A percentile compares a stretch with the other conserved stretches of the same genome.
Evolutionary conservation across 1,284 basidiomycete genomes (phyloP).

Genomic region (Tylopilus orsonianus): DNA sequence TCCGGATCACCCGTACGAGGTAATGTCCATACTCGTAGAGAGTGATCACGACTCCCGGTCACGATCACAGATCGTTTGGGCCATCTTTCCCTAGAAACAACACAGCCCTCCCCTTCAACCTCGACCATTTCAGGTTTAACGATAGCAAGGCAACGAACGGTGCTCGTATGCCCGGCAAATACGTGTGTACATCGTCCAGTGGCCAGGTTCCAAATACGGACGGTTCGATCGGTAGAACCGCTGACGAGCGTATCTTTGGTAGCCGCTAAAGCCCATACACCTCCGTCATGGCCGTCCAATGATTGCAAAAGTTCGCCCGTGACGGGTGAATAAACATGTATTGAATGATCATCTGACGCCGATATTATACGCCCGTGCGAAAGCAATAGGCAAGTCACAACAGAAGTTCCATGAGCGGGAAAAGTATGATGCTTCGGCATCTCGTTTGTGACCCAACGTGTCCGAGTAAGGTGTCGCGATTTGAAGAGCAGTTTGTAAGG

Average conservation of each 20-base stretch:
- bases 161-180: constrained; percentile 92
- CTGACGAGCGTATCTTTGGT: constrained; percentile 86
- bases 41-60: constrained; percentile 90
- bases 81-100: constrained; percentile 69
- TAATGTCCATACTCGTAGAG: constrained; percentile 87
- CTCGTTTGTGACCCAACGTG: constrained; percentile 74
- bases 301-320: constrained; percentile 75
- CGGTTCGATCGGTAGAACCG: constrained; percentile 91
- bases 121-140: constrained; percentile 84
- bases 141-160: constrained; percentile 88
- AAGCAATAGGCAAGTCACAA: constrained; percentile 93
- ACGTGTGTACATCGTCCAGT: constrained; percentile 83
- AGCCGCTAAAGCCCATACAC: constrained; percentile 91
- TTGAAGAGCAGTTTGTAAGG: constrained; percentile 88
- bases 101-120: constrained; percentile 59
- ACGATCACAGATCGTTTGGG: constrained; percentile 87
- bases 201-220: constrained; percentile 89
- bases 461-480: constrained; percentile 74
- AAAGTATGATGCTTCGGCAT: constrained; percentile 78
- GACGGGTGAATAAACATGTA: constrained; percentile 85
- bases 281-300: constrained; percentile 89
- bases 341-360: constrained; percentile 91
- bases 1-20: constrained; percentile 78
- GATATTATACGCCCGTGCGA: constrained; percentile 92
- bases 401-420: constrained; percentile 83